Conservation (phyloP, 495 filamentous ascomycete species). For the Trichoderma gamsii region DNA sequence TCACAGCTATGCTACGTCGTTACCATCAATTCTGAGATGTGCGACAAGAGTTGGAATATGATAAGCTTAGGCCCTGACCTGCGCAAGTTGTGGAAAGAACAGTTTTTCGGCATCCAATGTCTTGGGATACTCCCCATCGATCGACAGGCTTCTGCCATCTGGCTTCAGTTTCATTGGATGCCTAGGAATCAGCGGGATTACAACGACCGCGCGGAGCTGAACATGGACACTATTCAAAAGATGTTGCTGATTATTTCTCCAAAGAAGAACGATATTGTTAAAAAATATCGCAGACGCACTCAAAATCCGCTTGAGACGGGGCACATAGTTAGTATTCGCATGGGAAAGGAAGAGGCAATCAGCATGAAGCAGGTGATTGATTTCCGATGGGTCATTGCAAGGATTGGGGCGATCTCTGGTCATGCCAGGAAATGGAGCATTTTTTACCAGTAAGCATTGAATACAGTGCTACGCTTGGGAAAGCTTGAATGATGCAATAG, state of each 20-base stretch:
- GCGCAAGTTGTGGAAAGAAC: background rate
- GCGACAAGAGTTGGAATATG: constrained; percentile 9
- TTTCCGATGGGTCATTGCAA: background rate
- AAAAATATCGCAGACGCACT: background rate
- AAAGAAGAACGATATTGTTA: background rate
- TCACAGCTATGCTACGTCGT: too few relatives aligned
- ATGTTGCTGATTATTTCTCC: background rate
- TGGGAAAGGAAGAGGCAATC: background rate
- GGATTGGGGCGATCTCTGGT: background rate
- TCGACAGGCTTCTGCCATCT: background rate
- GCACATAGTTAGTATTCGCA: background rate
- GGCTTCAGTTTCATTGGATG: constrained; percentile 9
- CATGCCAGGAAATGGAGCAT: background rate
- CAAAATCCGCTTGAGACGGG: background rate
- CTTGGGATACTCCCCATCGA: background rate
- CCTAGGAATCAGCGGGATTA: background rate
- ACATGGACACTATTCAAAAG: background rate
- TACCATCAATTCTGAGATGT: background rate
- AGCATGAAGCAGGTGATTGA: background rate
- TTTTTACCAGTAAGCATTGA: background rate
- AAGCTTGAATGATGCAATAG: too few relatives aligned
- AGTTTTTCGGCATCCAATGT: background rate
- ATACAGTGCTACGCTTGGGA: background rate
- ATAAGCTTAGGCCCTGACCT: background rate
- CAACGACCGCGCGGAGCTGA: background rate